These are phyloP conservation scores for Parietaria judaica DNA, from an alignment of 306 rosid species.

Conservation along the genomic window DNA sequence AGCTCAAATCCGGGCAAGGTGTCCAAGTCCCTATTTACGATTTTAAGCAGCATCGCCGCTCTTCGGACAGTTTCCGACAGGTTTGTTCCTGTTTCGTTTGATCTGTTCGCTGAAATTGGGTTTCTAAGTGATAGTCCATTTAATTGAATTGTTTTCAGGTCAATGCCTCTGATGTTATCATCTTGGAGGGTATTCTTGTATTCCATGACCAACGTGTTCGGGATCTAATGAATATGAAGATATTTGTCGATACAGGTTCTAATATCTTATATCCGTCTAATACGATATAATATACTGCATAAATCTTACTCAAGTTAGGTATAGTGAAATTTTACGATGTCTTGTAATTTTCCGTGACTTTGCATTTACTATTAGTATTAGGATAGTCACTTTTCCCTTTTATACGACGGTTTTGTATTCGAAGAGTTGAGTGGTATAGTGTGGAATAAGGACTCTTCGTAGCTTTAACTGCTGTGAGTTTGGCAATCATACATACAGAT, in stretches of 20 bases:
- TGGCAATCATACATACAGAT: slow-evolving; percentile 43
- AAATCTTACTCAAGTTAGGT: background rate
- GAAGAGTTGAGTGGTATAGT: background rate
- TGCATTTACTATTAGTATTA: background rate
- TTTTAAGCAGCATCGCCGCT: slow-evolving; percentile 82
- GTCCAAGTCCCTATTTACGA: slow-evolving; percentile 88
- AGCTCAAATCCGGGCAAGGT: slow-evolving; percentile 57
- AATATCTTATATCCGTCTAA: slow-evolving; percentile 10
- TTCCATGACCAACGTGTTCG: slow-evolving; percentile 93
- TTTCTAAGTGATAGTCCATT: background rate
- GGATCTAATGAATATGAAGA: slow-evolving; percentile 92
- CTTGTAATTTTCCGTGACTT: background rate
- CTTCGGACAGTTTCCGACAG: slow-evolving; percentile 80
- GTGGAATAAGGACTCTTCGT: background rate
- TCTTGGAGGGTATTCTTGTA: slow-evolving; percentile 94
- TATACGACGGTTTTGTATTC: background rate
- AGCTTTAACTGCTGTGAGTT: slow-evolving; percentile 11
- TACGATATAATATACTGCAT: background rate
- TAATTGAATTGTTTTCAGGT: slow-evolving; percentile 37
- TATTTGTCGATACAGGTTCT: slow-evolving; percentile 93
- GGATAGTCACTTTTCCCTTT: background rate
- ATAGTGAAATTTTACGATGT: background rate
- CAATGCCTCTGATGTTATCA: slow-evolving; percentile 92
- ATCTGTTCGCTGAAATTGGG: too few relatives aligned
- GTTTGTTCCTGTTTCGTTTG: slow-evolving; percentile 17